Percentiles rank a stretch among this genome's conserved stretches.
Evolutionary conservation across 108 stramenopile genomes (phyloP).

Genomic region (Pseudonitzschia multiseries): DNA sequence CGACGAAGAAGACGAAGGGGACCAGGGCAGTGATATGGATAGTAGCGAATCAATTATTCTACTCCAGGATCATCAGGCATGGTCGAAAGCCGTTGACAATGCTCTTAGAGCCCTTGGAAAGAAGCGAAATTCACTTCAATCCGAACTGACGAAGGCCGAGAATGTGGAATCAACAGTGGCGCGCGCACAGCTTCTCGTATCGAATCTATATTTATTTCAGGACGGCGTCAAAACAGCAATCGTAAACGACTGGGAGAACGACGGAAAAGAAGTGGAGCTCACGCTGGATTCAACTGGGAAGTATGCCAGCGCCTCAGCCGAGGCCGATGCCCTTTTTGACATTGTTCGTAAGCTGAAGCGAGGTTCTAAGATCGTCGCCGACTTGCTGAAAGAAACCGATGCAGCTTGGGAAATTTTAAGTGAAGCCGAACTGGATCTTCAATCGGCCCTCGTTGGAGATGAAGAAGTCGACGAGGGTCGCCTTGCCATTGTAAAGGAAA

Average conservation of each 20-base stretch:
- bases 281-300: slow-evolving; percentile 45
- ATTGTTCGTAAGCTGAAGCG: slow-evolving; percentile 80
- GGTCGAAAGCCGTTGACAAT: slow-evolving; percentile 26
- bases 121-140: slow-evolving; percentile 65
- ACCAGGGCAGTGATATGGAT: not conserved
- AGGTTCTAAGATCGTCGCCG: slow-evolving; percentile 66
- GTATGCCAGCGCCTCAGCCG: slow-evolving; percentile 64
- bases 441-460: slow-evolving; percentile 27
- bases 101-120: slow-evolving; percentile 27
- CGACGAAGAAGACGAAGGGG: slow-evolving; percentile 16
- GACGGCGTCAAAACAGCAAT: slow-evolving; percentile 46
- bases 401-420: slow-evolving; percentile 45
- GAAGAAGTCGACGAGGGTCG: slow-evolving; percentile 54
- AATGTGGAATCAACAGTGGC: slow-evolving; percentile 57
- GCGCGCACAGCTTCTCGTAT: slow-evolving; percentile 76
- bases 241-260: slow-evolving; percentile 86
- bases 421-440: slow-evolving; percentile 52
- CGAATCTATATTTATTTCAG: slow-evolving; percentile 64
- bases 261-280: slow-evolving; percentile 60
- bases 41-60: slow-evolving; percentile 11
- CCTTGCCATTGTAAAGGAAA: slow-evolving; percentile 56
- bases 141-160: slow-evolving; percentile 69
- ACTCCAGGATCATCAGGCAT: slow-evolving; percentile 28
- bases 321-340: slow-evolving; percentile 82
- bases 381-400: slow-evolving; percentile 54